phyloP scores from a whole-genome alignment of 345 rosid species.

The Eutrema yunnanense region DNA sequence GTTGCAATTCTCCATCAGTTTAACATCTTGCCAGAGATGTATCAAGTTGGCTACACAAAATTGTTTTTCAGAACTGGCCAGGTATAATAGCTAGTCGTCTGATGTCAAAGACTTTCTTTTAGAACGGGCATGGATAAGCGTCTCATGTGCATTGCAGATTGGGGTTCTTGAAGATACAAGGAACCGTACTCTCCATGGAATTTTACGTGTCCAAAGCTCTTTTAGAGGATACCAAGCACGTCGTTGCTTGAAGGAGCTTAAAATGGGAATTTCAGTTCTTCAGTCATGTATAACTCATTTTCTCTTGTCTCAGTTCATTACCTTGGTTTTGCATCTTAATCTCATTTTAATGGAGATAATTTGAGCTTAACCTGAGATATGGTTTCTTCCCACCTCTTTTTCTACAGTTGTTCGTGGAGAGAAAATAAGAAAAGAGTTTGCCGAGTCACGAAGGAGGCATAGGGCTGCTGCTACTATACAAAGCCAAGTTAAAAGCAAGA shows the following conservation, averaged over 20 bases:
- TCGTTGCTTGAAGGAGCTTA: conserved; percentile 48
- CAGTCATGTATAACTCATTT: conserved; percentile 85
- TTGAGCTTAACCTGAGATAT: conserved; percentile 4
- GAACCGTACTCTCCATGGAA: conserved; percentile 92
- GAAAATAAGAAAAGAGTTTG: conserved; percentile 63
- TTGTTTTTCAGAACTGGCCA: conserved; percentile 96
- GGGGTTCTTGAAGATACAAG: conserved; percentile 97
- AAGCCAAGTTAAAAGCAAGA: conserved; percentile 53
- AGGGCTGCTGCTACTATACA: conserved; percentile 88
- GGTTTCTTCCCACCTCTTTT: conserved; percentile 17
- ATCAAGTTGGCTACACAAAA: conserved; percentile 98
- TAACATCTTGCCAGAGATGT: conserved; percentile 94
- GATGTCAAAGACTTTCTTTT: neutral
- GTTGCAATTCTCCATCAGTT: conserved; percentile 99
- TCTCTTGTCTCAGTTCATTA: neutral
- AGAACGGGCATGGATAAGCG: neutral
- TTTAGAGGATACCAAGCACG: conserved; percentile 96
- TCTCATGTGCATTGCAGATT: conserved; percentile 49
- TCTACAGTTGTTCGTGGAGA: conserved; percentile 73
- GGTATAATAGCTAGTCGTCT: conserved; percentile 39
- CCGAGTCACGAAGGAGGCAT: conserved; percentile 51
- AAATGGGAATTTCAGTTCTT: conserved; percentile 51
- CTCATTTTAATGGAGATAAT: neutral
- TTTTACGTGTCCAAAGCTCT: conserved; percentile 90
- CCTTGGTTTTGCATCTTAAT: neutral